phyloP scores from a whole-genome alignment of 1,284 basidiomycete species.

The Irpex lacteus region DNA sequence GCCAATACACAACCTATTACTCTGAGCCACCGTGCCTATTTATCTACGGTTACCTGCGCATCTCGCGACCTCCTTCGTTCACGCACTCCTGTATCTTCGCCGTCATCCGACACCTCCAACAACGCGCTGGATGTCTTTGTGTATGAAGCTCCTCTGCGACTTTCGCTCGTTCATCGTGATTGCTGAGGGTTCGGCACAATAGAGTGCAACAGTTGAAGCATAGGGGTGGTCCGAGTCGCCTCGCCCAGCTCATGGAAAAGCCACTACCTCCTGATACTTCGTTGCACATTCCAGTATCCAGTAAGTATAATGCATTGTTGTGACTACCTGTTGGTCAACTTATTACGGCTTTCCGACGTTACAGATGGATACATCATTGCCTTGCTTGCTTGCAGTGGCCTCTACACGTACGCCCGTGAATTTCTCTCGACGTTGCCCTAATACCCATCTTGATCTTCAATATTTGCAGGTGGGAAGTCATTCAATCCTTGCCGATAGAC shows the following conservation, averaged over 20 bases:
- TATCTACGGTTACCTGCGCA: neutral
- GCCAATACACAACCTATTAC: neutral
- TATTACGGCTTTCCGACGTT: neutral
- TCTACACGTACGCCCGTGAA: neutral
- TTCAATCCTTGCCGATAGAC: conserved; percentile 4
- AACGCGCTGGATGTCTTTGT: neutral
- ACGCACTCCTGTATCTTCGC: neutral
- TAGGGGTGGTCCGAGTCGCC: neutral
- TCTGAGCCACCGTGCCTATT: neutral
- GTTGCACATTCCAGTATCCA: neutral
- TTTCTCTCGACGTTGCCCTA: neutral
- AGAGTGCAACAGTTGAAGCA: neutral
- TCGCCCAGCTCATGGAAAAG: neutral
- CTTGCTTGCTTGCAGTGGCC: neutral
- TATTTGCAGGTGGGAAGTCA: conserved; percentile 5
- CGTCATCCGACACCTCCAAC: neutral
- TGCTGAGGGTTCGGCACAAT: neutral
- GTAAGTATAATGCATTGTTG: neutral
- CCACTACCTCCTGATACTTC: neutral
- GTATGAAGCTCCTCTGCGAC: neutral
- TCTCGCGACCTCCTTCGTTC: neutral
- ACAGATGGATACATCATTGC: neutral
- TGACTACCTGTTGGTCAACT: neutral
- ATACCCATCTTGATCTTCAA: neutral
- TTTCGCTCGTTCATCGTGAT: neutral